Evolutionary conservation across 495 filamentous ascomycete species (phyloP), one percentile per base, ranked within the genome.

Genomic region (Letharia columbiana): DNA sequence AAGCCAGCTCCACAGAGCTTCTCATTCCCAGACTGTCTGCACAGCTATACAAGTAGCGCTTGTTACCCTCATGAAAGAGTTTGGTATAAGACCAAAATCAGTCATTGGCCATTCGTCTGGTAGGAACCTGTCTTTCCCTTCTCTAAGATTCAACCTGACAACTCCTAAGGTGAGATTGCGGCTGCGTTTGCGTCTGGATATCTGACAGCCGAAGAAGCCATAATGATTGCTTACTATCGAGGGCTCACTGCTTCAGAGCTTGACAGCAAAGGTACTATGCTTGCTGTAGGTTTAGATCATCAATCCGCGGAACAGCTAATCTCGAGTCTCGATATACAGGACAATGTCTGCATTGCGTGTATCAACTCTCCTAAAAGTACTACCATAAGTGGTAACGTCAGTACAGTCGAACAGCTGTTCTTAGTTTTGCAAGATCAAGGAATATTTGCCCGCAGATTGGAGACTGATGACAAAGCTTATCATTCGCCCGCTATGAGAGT

Each of bases 51-150:
- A 87, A 68, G 73, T 87, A 17, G 81, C 66, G 10, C 61, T 77
- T 0, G 66, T 86, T 0, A 73, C 82, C 39, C 66, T 82, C 6
- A 68, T 86, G 0, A 63, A 57, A 37, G 72, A 71, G 13, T 74
- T 81, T 50, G 78, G 77, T 3, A 71, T 87, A 17, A 45, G 40
- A 1, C 80, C 83, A 17, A 62, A 73, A 18, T 75, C 77, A 0
- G 81, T 84, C 4, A 68, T 83, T 15, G 86, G 86, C 10, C 86
- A 89, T 71, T 87, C 85, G 0, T 83, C 80, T 3, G 86, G 40
- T 41, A 11, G 11, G 40, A 11, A 11, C 40, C 11, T 41, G 7
- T 6, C 40, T 41, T 41, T 11, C 11, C 7, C 11, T 41, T 11
- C 6, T 8, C 40, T 8, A 41, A 6, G 7, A 41, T 41, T 41